phyloP scores from a whole-genome alignment of 2,329 filamentous ascomycete genomes.

The Ilyonectria robusta region DNA sequence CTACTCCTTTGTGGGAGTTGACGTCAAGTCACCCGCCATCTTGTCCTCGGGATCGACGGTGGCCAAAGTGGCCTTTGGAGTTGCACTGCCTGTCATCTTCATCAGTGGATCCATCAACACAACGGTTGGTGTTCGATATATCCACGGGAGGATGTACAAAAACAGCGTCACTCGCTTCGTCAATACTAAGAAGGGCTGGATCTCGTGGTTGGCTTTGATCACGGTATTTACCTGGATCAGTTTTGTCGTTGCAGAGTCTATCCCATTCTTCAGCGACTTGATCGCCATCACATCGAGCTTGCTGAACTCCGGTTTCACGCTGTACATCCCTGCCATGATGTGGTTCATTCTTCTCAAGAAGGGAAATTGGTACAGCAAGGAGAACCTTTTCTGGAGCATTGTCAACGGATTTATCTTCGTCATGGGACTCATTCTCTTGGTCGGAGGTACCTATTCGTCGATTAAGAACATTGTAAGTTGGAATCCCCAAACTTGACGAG shows the following conservation, averaged over 20 bases:
- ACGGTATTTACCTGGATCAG: slow-evolving; percentile 62
- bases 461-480: slow-evolving; percentile 34
- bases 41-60: slow-evolving; percentile 69
- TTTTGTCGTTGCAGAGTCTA: slow-evolving; percentile 72
- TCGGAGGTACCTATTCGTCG: slow-evolving; percentile 31
- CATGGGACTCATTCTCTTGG: slow-evolving; percentile 28
- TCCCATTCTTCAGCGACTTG: slow-evolving; percentile 79
- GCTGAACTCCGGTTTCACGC: slow-evolving; percentile 59
- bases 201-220: slow-evolving; percentile 71
- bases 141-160: slow-evolving; percentile 50
- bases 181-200: slow-evolving; percentile 49
- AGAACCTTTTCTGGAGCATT: slow-evolving; percentile 28
- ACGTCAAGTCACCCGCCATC: slow-evolving; percentile 74
- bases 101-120: slow-evolving; percentile 76
- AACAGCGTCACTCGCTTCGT: slow-evolving; percentile 36
- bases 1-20: slow-evolving; percentile 74
- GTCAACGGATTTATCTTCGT: slow-evolving; percentile 26
- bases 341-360: slow-evolving; percentile 54
- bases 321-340: slow-evolving; percentile 55
- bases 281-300: slow-evolving; percentile 65
- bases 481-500: background rate
- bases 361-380: slow-evolving; percentile 35
- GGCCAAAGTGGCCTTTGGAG: slow-evolving; percentile 74
- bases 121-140: slow-evolving; percentile 53
- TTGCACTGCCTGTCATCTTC: slow-evolving; percentile 77